Base-by-base conservation (phyloP, 495 filamentous ascomycete species). In the Acidomyces sp. region DNA sequence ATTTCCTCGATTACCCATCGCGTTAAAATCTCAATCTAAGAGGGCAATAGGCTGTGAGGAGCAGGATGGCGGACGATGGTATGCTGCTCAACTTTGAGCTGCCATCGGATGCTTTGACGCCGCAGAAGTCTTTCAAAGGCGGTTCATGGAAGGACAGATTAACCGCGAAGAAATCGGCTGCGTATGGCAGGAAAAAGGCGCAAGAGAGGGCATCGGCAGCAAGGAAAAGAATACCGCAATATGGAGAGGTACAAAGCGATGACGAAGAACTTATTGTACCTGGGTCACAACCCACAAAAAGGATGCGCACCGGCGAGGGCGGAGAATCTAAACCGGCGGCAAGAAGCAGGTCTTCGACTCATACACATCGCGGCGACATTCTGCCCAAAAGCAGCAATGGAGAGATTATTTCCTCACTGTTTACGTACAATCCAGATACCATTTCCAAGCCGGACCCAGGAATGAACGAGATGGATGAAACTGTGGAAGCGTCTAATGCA, bases 61-160 rank as follows among this genome's bases (percentile, higher is more conserved):
- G 11, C 29, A 48, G 17, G 24, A 95, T 94, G 87, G 84, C 85
- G 16, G 85, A 95, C 65, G 82, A 93, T 78, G 85, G 84, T 36
- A 80, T 97, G 74, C 72, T 95, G 34, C 68, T 95, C 58, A 96
- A 97, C 57, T 95, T 95, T 55, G 43, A 46, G 34, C 37, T 52
- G 16, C 39, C 48, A 2, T 71, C 80, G 39, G 64, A 90, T 21
- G 67, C 70, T 11, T 81, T 82, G 48, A 68, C 65, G 12, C 58
- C 65, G 38, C 80, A 77, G 41, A 69, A 69, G 3, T 78, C 74
- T 45, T 84, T 93, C 57, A 86, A 77, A 58, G 90, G 90, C 43
- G 90, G 90, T 11, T 74, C 74, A 48, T 97, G 90, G 90, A 82
- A 77, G 55, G 90, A 93, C 55, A 69, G 92, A 41, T 63, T 85